These are phyloP conservation scores for Aspergillus luchuensis DNA, from an alignment of 2,329 filamentous ascomycete species.

Conservation along the genomic window DNA sequence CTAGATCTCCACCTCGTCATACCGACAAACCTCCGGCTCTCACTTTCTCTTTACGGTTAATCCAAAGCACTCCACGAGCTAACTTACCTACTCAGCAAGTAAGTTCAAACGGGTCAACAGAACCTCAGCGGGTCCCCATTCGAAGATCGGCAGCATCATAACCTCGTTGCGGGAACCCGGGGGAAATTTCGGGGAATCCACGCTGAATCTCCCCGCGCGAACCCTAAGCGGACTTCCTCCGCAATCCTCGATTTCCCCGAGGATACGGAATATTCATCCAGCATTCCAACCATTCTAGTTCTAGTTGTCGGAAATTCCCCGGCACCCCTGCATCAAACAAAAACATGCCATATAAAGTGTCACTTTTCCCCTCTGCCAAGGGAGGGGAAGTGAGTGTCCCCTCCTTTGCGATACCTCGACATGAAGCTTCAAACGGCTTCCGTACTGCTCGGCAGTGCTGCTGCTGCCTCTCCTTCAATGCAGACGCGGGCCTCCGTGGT, in stretches of 20 bases:
- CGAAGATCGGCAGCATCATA: background rate
- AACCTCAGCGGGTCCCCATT: background rate
- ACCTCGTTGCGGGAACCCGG: background rate
- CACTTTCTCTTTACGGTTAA: too few species aligned
- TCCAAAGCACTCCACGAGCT: too few species aligned
- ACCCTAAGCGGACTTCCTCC: background rate
- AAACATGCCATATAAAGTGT: background rate
- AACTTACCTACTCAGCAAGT: background rate
- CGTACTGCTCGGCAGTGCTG: background rate
- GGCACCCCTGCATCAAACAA: background rate
- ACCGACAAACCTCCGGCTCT: too few species aligned
- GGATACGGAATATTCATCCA: background rate
- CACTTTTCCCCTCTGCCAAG: background rate
- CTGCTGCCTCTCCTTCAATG: background rate
- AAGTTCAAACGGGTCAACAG: background rate
- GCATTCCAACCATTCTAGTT: background rate
- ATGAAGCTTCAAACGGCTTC: background rate
- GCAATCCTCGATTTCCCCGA: background rate
- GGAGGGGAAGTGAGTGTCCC: background rate
- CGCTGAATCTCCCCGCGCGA: background rate
- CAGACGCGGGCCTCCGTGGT: background rate
- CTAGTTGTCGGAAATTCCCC: background rate
- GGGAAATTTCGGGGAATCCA: background rate
- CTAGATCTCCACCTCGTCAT: too few species aligned
- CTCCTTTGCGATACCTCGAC: background rate